A percentile compares a stretch with the other conserved stretches of the same genome.
phyloP scores from a whole-genome alignment of 2,329 filamentous ascomycete genomes.

The Trichoderma breve region DNA sequence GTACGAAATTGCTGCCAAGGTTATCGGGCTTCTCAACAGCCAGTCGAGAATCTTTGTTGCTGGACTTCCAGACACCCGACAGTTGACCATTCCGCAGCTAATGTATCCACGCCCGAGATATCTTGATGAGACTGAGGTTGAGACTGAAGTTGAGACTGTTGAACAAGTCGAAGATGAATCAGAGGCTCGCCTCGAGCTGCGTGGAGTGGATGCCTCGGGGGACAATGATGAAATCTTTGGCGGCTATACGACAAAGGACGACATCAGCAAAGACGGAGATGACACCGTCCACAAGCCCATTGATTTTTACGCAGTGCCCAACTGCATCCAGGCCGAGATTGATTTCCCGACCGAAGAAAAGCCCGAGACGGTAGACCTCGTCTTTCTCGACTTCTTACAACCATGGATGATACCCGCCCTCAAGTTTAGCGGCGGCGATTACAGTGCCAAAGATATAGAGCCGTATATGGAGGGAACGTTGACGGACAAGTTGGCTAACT shows the following conservation, averaged over 20 bases:
- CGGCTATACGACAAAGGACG: conserved; percentile 89
- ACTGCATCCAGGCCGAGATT: conserved; percentile 72
- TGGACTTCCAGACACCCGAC: conserved; percentile 41
- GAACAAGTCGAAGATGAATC: conserved; percentile 23
- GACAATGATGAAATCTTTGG: conserved; percentile 47
- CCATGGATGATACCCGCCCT: conserved; percentile 76
- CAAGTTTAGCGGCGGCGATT: conserved; percentile 56
- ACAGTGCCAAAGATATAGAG: conserved; percentile 46
- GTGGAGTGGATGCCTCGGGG: conserved; percentile 23
- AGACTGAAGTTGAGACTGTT: conserved; percentile 8
- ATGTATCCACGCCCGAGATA: conserved; percentile 28
- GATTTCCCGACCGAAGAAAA: conserved; percentile 56
- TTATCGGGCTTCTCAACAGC: conserved; percentile 60
- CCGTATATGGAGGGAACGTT: conserved; percentile 54
- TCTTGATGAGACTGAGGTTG: conserved; percentile 11
- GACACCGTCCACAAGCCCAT: conserved; percentile 81
- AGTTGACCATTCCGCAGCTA: conserved; percentile 51
- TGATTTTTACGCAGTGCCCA: conserved; percentile 74
- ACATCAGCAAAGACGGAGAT: conserved; percentile 79
- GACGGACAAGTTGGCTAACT: conserved; percentile 54
- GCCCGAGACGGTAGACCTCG: conserved; percentile 76
- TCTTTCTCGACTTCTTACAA: conserved; percentile 90
- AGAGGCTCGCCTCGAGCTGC: conserved; percentile 34
- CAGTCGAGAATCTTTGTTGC: conserved; percentile 48
- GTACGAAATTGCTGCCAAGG: conserved; percentile 67